These are phyloP conservation scores for Mycena sanguinolenta DNA, from an alignment of 768 basidiomycete species.

Conservation along the genomic window DNA sequence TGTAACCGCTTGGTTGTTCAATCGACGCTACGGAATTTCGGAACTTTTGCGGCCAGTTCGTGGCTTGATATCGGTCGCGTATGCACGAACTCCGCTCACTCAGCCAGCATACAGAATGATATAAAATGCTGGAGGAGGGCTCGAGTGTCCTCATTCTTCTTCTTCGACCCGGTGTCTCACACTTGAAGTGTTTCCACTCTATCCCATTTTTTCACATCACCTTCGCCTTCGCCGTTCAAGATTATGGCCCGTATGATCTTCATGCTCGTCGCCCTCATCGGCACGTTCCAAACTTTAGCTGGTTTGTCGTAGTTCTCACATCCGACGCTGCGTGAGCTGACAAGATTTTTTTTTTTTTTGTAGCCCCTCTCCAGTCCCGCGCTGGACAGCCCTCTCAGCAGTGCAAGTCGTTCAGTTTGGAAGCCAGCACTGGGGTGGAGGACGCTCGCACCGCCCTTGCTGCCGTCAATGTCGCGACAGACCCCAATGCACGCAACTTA, in stretches of 20 bases:
- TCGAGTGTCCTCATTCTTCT: slow-evolving; percentile 1
- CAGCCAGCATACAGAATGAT: not conserved
- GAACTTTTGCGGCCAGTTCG: not conserved
- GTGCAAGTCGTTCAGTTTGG: not conserved
- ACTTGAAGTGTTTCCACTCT: slow-evolving; percentile 1
- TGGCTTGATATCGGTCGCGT: slow-evolving; percentile 5
- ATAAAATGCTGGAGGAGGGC: not conserved
- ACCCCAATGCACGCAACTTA: slow-evolving; percentile 8
- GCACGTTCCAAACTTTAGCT: slow-evolving; percentile 18
- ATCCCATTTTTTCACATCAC: not conserved
- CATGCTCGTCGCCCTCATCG: not conserved
- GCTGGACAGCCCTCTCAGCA: too few relatives aligned
- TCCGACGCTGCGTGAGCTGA: too few relatives aligned
- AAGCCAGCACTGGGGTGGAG: not conserved
- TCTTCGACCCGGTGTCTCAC: slow-evolving; percentile 11
- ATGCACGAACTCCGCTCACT: too few relatives aligned
- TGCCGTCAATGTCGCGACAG: slow-evolving; percentile 10
- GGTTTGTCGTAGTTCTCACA: not conserved
- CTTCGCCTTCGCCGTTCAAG: not conserved
- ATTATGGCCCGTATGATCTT: slow-evolving; percentile 6
- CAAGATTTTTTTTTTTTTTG: too few relatives aligned
- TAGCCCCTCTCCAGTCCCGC: slow-evolving; percentile 18
- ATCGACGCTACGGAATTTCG: too few relatives aligned
- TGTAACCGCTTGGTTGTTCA: too few relatives aligned
- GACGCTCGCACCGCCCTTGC: not conserved